Evolutionary conservation across 192 early-diverging fungal species (phyloP).

Genomic region (Phlyctochytrium planicorne): DNA sequence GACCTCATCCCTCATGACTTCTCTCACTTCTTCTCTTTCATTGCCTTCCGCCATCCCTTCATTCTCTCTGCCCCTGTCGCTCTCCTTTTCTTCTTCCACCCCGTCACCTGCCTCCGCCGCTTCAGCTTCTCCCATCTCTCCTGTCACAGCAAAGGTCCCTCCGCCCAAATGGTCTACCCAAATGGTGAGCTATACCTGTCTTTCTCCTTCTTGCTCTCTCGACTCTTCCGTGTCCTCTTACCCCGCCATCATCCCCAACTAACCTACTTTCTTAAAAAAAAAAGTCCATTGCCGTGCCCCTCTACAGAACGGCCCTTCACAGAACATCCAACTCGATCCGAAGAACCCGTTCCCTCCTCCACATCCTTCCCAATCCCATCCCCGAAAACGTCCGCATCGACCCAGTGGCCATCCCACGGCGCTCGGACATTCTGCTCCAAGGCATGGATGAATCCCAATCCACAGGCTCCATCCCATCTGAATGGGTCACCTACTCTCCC

Average conservation of each 20-base stretch:
- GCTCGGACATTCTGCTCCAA: constrained; percentile 16
- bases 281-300: constrained; percentile 24
- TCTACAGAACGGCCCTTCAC: constrained; percentile 27
- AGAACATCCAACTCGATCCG: constrained; percentile 11
- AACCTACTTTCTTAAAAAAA: neutral
- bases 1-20: neutral
- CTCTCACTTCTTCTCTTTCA: neutral
- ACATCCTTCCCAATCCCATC: constrained; percentile 12
- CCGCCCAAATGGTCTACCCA: constrained; percentile 19
- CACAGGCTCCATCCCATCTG: constrained; percentile 10
- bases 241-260: neutral
- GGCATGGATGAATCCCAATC: constrained; percentile 21
- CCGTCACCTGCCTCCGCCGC: neutral
- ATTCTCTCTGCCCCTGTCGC: neutral
- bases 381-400: constrained; percentile 15
- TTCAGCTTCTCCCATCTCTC: neutral
- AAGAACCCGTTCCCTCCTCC: constrained; percentile 18
- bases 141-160: neutral
- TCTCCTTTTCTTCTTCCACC: neutral
- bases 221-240: neutral
- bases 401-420: constrained; percentile 12
- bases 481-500: constrained; percentile 20
- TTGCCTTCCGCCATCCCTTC: too few relatives aligned
- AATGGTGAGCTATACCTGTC: constrained; percentile 7
- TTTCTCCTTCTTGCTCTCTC: neutral